These are phyloP conservation scores for Chaetoscypha palmicola DNA, from an alignment of 2,329 filamentous ascomycete genomes.

Conservation along the genomic window DNA sequence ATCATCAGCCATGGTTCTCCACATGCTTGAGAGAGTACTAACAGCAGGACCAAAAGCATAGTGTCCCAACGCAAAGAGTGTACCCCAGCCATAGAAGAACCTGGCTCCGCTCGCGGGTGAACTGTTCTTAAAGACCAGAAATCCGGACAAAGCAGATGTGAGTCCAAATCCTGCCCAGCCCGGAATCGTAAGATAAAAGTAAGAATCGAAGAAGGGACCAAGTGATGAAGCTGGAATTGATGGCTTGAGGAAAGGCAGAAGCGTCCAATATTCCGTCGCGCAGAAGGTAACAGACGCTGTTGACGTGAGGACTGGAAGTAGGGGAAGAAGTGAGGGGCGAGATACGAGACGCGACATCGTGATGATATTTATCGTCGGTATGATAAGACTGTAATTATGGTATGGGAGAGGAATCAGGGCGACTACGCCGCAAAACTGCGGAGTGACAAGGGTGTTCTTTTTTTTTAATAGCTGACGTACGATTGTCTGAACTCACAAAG, in stretches of 20 bases:
- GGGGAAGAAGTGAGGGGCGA: constrained; percentile 2
- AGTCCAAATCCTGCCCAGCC: constrained; percentile 11
- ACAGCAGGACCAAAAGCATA: constrained; percentile 10
- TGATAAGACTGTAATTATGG: no score
- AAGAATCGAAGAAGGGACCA: constrained; percentile 10
- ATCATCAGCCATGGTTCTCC: neutral
- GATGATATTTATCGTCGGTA: no score
- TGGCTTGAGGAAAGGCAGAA: constrained; percentile 13
- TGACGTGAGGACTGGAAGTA: constrained; percentile 13
- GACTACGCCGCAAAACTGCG: no score
- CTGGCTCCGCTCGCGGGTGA: neutral
- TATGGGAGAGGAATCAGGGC: no score
- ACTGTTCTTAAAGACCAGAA: neutral
- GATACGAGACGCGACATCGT: neutral
- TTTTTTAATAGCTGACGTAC: no score
- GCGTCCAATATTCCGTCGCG: constrained; percentile 12
- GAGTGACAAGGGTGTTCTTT: no score
- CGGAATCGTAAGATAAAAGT: constrained; percentile 8
- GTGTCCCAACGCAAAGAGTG: constrained; percentile 10
- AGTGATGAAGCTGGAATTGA: constrained; percentile 8
- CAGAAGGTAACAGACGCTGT: constrained; percentile 12
- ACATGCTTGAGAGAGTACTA: neutral
- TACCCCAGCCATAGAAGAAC: constrained; percentile 13
- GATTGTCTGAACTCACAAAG: no score
- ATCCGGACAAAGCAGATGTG: constrained; percentile 6